Evolutionary conservation across 2,329 filamentous ascomycete genomes (phyloP).

Genomic region (Trichoderma oligosporum): DNA sequence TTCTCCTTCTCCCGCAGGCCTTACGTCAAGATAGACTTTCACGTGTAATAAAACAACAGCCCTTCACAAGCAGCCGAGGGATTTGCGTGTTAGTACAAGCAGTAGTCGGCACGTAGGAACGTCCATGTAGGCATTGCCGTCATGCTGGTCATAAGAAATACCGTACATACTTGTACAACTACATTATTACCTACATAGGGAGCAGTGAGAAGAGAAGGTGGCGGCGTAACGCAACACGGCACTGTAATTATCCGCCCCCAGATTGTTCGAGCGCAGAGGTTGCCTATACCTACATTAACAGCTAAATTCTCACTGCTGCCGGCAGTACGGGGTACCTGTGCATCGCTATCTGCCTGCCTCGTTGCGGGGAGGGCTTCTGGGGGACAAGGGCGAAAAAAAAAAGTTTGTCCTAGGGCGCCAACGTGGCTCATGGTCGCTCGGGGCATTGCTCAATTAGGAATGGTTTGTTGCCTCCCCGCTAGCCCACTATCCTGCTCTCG

Average conservation of each 20-base stretch:
- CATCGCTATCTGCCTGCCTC: neutral
- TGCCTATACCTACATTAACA: neutral
- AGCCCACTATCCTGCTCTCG: neutral
- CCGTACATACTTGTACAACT: too few relatives aligned
- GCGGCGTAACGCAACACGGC: neutral
- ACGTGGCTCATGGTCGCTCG: slow-evolving; percentile 9
- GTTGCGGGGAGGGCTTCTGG: slow-evolving; percentile 14
- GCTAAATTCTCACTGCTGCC: neutral
- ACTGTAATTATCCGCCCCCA: slow-evolving; percentile 1
- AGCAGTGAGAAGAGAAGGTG: neutral
- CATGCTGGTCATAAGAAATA: too few relatives aligned
- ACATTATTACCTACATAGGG: too few relatives aligned
- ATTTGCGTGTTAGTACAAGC: slow-evolving; percentile 16
- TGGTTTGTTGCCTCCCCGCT: slow-evolving; percentile 10
- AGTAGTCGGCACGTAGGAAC: slow-evolving; percentile 1
- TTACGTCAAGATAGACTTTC: slow-evolving; percentile 13
- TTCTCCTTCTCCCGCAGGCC: neutral
- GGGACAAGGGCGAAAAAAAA: neutral
- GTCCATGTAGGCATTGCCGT: slow-evolving; percentile 12
- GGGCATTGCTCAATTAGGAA: slow-evolving; percentile 1
- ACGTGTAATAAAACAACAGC: slow-evolving; percentile 15
- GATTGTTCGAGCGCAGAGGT: slow-evolving; percentile 2
- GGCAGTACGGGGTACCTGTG: neutral
- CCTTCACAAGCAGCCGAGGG: slow-evolving; percentile 24
- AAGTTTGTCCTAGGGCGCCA: neutral